Percentiles rank a stretch among this genome's conserved stretches.
Conservation (phyloP, 169 alveolate species). For the Plasmodium inui region DNA sequence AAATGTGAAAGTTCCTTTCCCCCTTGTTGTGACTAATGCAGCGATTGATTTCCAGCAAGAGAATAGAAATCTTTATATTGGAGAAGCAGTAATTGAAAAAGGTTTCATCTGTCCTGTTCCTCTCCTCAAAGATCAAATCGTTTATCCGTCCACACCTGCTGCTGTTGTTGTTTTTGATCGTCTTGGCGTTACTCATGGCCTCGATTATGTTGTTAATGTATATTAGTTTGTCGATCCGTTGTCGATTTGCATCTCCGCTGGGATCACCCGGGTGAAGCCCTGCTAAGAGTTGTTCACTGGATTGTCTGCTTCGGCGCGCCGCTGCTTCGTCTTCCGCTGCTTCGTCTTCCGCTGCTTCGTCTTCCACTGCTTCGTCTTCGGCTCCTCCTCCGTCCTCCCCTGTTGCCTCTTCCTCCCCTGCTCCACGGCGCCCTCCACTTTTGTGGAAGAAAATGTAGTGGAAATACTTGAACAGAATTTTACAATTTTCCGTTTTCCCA, state of each 20-base stretch:
- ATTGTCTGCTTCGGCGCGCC: no score
- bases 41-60: slow-evolving; percentile 95
- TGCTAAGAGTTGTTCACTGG: no score
- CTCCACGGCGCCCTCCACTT: slow-evolving; percentile 15
- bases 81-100: slow-evolving; percentile 87
- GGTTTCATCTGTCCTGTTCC: slow-evolving; percentile 92
- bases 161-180: slow-evolving; percentile 97
- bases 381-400: slow-evolving; percentile 9
- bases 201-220: slow-evolving; percentile 91
- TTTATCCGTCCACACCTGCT: slow-evolving; percentile 98
- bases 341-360: neutral
- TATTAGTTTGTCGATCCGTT: slow-evolving; percentile 59
- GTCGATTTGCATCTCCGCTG: neutral
- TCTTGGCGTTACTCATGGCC: slow-evolving; percentile 99
- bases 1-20: slow-evolving; percentile 98
- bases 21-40: slow-evolving; percentile 89
- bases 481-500: slow-evolving; percentile 99
- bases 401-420: neutral
- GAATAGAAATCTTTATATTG: slow-evolving; percentile 30
- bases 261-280: neutral
- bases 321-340: neutral
- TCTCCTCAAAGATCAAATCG: slow-evolving; percentile 91
- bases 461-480: slow-evolving; percentile 87
- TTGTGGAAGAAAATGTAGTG: slow-evolving; percentile 78
- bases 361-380: neutral